Evolutionary conservation across 2,329 filamentous ascomycete genomes (phyloP), one percentile per base, ranked within the genome.

Genomic region (Parafenestella ontariensis): DNA sequence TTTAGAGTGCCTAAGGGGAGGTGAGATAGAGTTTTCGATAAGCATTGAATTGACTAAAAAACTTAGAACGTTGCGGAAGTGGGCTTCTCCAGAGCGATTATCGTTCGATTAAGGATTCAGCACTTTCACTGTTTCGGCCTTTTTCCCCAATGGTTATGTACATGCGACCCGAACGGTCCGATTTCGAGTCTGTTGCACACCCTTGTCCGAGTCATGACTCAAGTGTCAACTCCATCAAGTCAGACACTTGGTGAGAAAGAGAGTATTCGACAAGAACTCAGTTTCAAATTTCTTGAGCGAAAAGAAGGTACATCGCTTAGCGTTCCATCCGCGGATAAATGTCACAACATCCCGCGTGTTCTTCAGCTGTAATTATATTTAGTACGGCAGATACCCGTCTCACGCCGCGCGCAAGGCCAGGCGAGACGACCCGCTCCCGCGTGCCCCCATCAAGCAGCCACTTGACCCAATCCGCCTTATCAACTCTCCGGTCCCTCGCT

Each of bases 361-460:
- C 11, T 17, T 34, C 15, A 2, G 5, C 18, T 21, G 20, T 15
- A 11, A 24, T 23, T 29, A 4, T 9, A 10, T 29, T 43, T 29
- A 8, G 23, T 5, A 29, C 41, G 29, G n/a, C 41, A 26, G 41
- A 24, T 29, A 31, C 24, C 24, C 41, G 41, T 29, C 24, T 24
- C 41, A n/a, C 41, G 15, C 3, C 21, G n/a, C 17, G 24, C 11
- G 24, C 24, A 43, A 29, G 23, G 41, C 26, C 41, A 43, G 23
- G 23, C 23, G 23, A 28, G 41, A 43, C 41, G 41, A 26, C 41
- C 41, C 41, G 41, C 41, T 43, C 24, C 41, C 41, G 41, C 41
- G 24, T n/a, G 31, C 18, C 41, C 23, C n/a, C 17, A 43, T 29
- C n/a, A 29, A 28, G 41, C 13, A 43, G 31, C 23, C 24, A n/a